Conservation (phyloP, 1,284 basidiomycete genomes). For the Thecaphora frezii region DNA sequence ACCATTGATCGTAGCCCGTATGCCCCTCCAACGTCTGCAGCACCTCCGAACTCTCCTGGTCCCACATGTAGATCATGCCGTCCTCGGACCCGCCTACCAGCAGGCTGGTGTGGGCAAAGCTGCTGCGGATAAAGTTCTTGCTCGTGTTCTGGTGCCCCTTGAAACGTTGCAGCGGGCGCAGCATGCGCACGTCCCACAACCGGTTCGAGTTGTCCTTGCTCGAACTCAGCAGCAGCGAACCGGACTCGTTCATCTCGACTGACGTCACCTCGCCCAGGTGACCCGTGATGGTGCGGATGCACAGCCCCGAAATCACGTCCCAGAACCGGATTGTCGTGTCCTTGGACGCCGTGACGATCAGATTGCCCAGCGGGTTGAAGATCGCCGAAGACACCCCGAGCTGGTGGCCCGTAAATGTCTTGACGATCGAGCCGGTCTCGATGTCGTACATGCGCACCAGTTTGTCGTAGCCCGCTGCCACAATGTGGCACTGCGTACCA, state of each 20-base stretch:
- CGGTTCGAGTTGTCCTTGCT: slow-evolving; percentile 62
- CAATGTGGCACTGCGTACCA: slow-evolving; percentile 54
- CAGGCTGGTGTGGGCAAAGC: slow-evolving; percentile 61
- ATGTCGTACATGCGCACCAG: slow-evolving; percentile 63
- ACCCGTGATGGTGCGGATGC: slow-evolving; percentile 60
- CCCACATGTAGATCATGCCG: slow-evolving; percentile 57
- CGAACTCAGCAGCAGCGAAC: slow-evolving; percentile 61
- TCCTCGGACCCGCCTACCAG: slow-evolving; percentile 62
- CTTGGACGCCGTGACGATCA: slow-evolving; percentile 62
- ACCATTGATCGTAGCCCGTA: too few relatives aligned
- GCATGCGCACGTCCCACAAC: slow-evolving; percentile 54
- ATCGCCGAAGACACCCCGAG: slow-evolving; percentile 61
- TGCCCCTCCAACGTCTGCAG: slow-evolving; percentile 57
- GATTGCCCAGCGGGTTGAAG: slow-evolving; percentile 61
- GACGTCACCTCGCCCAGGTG: slow-evolving; percentile 63
- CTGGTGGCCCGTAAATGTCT: slow-evolving; percentile 63
- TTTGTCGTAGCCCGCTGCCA: slow-evolving; percentile 63
- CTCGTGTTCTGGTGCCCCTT: slow-evolving; percentile 64
- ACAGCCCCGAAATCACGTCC: slow-evolving; percentile 63
- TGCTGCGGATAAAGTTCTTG: slow-evolving; percentile 62
- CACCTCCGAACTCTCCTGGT: slow-evolving; percentile 53
- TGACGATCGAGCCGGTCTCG: slow-evolving; percentile 60
- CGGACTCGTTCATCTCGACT: slow-evolving; percentile 62
- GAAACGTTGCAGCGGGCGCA: slow-evolving; percentile 61
- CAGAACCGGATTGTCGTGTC: slow-evolving; percentile 63